Base-by-base conservation (phyloP, 23 red algal genomes). In the Gracilaria gracilis region DNA sequence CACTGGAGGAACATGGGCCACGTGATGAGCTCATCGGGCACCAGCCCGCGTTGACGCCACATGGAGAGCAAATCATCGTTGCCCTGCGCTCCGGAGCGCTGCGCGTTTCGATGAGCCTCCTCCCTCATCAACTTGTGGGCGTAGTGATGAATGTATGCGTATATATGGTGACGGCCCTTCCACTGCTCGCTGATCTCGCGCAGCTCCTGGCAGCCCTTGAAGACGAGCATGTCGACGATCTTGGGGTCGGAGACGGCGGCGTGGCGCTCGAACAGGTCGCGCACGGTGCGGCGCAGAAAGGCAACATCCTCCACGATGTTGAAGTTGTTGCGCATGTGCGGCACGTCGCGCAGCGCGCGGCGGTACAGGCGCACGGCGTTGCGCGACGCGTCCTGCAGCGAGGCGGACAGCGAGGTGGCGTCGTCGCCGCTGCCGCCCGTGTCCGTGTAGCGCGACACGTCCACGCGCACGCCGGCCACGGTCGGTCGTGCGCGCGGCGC, bases 131-230 rank as follows among this genome's bases (percentile, higher is more conserved):
- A 33, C 47, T 88, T 91, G 27, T 88, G 85, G 25, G 86, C 90
- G 33, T 90, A 93, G 37, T 69, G 58, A 12, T 75, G 80, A 38
- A 98, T 79, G 66, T 94, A 87, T 57, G 82, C 76, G 40, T 91
- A 83, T 15, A 98, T 72, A 48, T 98, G 96, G 78, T 98, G 96
- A 27, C 96, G 86, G 1, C 87, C 72, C 90, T 98, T 98, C 96
- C 96, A 98, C 81, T 98, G 96, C 82, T 90, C 92, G 19, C 80
- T 65, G 54, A 93, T 89, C 79, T 98, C 96, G 31, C 79, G 80
- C n/a, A 98, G 65, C 75, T 98, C 92, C 83, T 98, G 96, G 37
- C 46, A 19, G 7, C 82, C 96, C 89, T 95, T 98, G 65, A 98
- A 98, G 24, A 98, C 88, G 34, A 98, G 86, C 86, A 95, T 95